phyloP scores from a whole-genome alignment of 257 asterid species.

The Solanum verrucosum region DNA sequence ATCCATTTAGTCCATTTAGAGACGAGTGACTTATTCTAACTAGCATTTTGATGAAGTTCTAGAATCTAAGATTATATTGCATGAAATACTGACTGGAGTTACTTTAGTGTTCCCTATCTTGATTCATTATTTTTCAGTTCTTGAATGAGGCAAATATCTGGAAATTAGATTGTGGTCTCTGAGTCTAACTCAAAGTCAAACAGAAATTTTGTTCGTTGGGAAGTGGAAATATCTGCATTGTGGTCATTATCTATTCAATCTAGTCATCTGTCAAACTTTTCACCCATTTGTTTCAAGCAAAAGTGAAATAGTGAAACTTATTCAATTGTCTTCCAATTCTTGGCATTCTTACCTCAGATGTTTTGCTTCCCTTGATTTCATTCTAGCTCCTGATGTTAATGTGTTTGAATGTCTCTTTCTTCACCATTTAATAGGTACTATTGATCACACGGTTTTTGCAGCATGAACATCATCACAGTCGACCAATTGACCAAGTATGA shows the following conservation, averaged over 20 bases:
- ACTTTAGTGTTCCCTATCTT: neutral
- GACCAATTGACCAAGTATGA: slow-evolving; percentile 67
- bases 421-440: slow-evolving; percentile 46
- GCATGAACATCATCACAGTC: slow-evolving; percentile 96
- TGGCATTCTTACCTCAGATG: neutral
- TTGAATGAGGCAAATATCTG: neutral
- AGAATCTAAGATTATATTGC: neutral
- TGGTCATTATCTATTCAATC: neutral
- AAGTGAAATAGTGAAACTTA: neutral
- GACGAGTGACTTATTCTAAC: neutral
- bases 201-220: neutral
- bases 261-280: neutral
- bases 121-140: neutral
- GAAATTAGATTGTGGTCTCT: neutral
- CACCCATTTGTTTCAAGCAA: neutral
- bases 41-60: neutral
- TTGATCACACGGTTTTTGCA: slow-evolving; percentile 90
- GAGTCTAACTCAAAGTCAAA: neutral
- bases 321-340: neutral
- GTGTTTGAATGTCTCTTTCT: slow-evolving; percentile 17
- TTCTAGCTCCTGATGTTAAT: neutral
- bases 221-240: neutral
- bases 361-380: neutral
- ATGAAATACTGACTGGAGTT: neutral
- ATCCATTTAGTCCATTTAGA: neutral